Base-by-base conservation (phyloP, 257 asterid species). In the Parsonsia alboflavescens region DNA sequence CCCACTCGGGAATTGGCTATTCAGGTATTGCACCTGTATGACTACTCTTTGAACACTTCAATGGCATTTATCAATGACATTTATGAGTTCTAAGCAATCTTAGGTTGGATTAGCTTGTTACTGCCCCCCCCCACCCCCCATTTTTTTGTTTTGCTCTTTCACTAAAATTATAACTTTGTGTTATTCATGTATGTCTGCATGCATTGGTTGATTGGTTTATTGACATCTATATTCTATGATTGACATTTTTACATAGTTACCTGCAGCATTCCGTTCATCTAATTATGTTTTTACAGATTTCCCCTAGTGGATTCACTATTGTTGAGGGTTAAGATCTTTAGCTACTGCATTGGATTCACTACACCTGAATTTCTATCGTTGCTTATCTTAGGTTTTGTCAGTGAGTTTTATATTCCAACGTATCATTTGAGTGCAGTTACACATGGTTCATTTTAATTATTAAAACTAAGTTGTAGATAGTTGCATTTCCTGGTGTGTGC, bases 1-100 rank as follows among this genome's bases (percentile, higher is more conserved):
- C 99, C 99, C 76, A 94, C 99, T 1, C 83, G 99, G 74, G 99
- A 94, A 86, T 75, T 94, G 74, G 98, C 98, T 48, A 94, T 88
- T 77, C 99, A 94, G 98, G 98, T 93, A 49, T 39, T 78, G 17
- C 6, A 54, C 10, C 3, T n/a, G 24, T 64, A 3, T 46, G 21
- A 16, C 44, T 61, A 6, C 2, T 28, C 13, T 19, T 52, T 58
- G 42, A 22, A 1, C 8, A 49, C 9, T 49, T 28, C 12, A 17
- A 26, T 11, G 16, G 8, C 22, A 56, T 72, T n/a, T n/a, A n/a
- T n/a, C 12, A 17, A 26, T 11, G 16, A 4, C 22, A 56, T 72
- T 73, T 63, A 19, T 70, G 17, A 0, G 6, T 17, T 11, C 28
- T 19, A 33, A 33, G 39, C 39, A 33, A 33, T 33, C 39, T 33